Base-by-base conservation (phyloP, 768 basidiomycete genomes). In the Mycena crocata region DNA sequence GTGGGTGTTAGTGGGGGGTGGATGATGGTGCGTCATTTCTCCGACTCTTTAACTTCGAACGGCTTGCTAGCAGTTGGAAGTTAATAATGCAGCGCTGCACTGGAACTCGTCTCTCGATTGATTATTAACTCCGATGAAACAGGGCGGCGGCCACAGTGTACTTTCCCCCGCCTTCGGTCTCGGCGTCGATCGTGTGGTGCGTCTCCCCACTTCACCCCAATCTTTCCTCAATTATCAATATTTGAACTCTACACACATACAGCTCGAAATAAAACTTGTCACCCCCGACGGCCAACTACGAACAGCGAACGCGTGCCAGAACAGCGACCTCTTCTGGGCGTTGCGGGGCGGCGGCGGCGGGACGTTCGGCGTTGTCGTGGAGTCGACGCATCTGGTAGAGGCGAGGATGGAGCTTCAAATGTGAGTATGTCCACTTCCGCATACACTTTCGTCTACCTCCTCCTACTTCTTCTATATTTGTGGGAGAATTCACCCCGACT, bases 291-390 rank as follows among this genome's bases (percentile, higher is more conserved):
- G 84, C 1, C 51, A 72, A 34, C 68, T 76, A 51, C 75, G 78
- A 21, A 76, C 75, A 4, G 82, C 79, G 17, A 83, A 82, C 67
- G 72, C 72, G 1, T 72, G 68, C 24, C 74, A 82, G 56, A 79
- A 85, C 60, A 23, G 69, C 13, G 84, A 86, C 57, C 78, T 86
- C 0, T 84, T 83, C 71, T 85, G 79, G 75, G 84, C 81, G 0
- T 62, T 85, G 14, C 74, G 82, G 10, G 84, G 84, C 17, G 83
- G 83, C 0, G 84, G 81, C 2, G 79, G 80, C 2, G 75, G 74
- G n/a, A 78, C 79, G 0, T 81, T 77, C 50, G 81, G 77, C 32
- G 59, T 66, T 10, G 65, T 67, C 8, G 10, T 67, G 15, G 65
- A 67, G 54, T 67, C 66, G 15, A 67, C 66, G 15, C 59, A 62